Conservation (phyloP, 2,329 filamentous ascomycete species). For the Microdochium bolleyi region DNA sequence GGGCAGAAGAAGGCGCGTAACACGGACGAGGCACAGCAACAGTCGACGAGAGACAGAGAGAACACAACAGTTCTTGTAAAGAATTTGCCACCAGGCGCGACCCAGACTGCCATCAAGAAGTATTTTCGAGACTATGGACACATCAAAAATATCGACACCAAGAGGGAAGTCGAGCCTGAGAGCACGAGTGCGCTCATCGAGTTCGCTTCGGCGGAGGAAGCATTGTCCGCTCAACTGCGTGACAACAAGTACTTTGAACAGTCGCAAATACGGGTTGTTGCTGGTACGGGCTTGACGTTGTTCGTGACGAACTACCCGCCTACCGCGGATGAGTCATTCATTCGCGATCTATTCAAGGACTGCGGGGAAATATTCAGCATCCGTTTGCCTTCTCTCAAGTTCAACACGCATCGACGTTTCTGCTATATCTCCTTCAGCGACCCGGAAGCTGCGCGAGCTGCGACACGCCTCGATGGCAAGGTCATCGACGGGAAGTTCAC, state of each 20-base stretch:
- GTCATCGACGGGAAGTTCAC: conserved; percentile 60
- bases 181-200: conserved; percentile 72
- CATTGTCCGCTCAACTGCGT: conserved; percentile 69
- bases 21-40: conserved; percentile 33
- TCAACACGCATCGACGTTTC: conserved; percentile 81
- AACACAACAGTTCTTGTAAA: conserved; percentile 78
- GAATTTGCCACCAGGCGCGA: conserved; percentile 63
- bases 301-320: conserved; percentile 89
- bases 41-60: conserved; percentile 75
- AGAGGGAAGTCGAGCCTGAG: conserved; percentile 51
- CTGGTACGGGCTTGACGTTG: conserved; percentile 72
- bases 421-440: conserved; percentile 90
- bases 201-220: conserved; percentile 74
- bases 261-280: conserved; percentile 62
- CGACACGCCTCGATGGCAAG: conserved; percentile 65
- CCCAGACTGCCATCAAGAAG: conserved; percentile 68
- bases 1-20: conserved; percentile 12
- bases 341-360: conserved; percentile 60
- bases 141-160: conserved; percentile 68
- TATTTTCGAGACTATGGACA: conserved; percentile 90
- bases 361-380: conserved; percentile 80
- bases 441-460: conserved; percentile 58
- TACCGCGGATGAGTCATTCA: conserved; percentile 61
- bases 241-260: conserved; percentile 74
- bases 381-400: conserved; percentile 86